Conservation (phyloP, 495 filamentous ascomycete genomes). For the Penicillium cataractarum region DNA sequence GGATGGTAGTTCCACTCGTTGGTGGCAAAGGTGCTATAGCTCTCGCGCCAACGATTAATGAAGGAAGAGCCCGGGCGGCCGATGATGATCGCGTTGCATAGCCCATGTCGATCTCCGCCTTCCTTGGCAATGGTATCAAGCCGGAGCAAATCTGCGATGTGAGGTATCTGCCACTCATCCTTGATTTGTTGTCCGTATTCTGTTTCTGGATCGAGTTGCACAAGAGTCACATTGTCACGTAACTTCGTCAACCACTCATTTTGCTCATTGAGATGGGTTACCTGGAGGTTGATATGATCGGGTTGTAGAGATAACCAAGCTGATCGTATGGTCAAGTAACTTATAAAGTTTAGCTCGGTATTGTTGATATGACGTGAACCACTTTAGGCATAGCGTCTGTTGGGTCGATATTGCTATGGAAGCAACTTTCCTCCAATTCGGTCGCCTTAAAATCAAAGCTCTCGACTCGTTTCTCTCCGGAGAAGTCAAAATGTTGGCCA, state of each 20-base stretch:
- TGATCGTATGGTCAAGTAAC: slow-evolving; percentile 48
- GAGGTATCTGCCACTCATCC: slow-evolving; percentile 43
- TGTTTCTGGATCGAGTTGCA: slow-evolving; percentile 42
- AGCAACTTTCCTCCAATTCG: slow-evolving; percentile 4
- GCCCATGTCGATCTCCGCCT: slow-evolving; percentile 48
- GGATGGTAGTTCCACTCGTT: slow-evolving; percentile 53
- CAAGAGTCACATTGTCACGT: slow-evolving; percentile 42
- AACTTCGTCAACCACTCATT: slow-evolving; percentile 48
- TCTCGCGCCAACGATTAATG: slow-evolving; percentile 44
- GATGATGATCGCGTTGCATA: slow-evolving; percentile 52
- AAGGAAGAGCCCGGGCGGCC: slow-evolving; percentile 46
- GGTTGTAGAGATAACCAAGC: slow-evolving; percentile 47
- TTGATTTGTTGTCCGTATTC: slow-evolving; percentile 27
- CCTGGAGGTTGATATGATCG: slow-evolving; percentile 47
- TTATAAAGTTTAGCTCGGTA: slow-evolving; percentile 46
- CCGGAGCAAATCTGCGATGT: slow-evolving; percentile 50
- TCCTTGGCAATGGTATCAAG: slow-evolving; percentile 42
- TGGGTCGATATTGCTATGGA: background rate
- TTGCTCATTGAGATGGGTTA: slow-evolving; percentile 44
- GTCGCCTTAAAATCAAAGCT: slow-evolving; percentile 17
- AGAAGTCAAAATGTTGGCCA: background rate
- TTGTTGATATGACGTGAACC: slow-evolving; percentile 47
- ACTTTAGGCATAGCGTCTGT: slow-evolving; percentile 48
- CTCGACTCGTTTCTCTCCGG: slow-evolving; percentile 3
- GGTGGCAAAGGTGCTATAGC: slow-evolving; percentile 42